Conservation (phyloP, 2,329 filamentous ascomycete species). For the Geosmithia flava region DNA sequence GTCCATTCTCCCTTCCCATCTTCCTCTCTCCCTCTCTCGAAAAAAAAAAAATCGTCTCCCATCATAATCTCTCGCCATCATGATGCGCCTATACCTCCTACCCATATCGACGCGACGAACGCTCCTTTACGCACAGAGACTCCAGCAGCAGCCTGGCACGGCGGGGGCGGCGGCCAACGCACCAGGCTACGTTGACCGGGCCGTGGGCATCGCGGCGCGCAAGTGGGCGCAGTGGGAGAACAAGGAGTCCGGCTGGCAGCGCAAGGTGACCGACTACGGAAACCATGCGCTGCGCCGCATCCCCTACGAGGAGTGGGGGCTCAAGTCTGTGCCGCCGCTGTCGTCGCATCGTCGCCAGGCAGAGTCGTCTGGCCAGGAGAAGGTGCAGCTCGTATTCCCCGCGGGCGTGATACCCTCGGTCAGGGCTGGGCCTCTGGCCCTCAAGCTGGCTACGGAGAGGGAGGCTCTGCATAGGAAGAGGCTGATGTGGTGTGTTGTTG, state of each 20-base stretch:
- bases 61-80: conserved; percentile 5
- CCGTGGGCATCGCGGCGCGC: conserved; percentile 57
- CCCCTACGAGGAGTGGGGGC: conserved; percentile 92
- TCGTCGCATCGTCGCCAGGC: conserved; percentile 53
- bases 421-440: conserved; percentile 53
- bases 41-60: background rate
- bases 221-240: conserved; percentile 85
- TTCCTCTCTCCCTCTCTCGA: background rate
- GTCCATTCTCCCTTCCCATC: background rate
- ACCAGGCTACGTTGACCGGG: conserved; percentile 51
- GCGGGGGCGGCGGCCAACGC: conserved; percentile 21
- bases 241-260: conserved; percentile 78
- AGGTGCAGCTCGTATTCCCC: conserved; percentile 68
- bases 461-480: conserved; percentile 65
- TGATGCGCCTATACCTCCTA: conserved; percentile 87
- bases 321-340: conserved; percentile 85
- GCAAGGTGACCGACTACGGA: conserved; percentile 71
- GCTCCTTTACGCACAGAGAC: conserved; percentile 80
- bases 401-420: conserved; percentile 51
- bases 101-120: conserved; percentile 86
- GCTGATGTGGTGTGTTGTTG: conserved; percentile 69
- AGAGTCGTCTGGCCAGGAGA: conserved; percentile 47
- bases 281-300: conserved; percentile 79
- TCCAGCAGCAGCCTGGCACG: conserved; percentile 23
- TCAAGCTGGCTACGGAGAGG: conserved; percentile 64